Conservation (phyloP, 2,329 filamentous ascomycete species). For the Neurospora sp. region DNA sequence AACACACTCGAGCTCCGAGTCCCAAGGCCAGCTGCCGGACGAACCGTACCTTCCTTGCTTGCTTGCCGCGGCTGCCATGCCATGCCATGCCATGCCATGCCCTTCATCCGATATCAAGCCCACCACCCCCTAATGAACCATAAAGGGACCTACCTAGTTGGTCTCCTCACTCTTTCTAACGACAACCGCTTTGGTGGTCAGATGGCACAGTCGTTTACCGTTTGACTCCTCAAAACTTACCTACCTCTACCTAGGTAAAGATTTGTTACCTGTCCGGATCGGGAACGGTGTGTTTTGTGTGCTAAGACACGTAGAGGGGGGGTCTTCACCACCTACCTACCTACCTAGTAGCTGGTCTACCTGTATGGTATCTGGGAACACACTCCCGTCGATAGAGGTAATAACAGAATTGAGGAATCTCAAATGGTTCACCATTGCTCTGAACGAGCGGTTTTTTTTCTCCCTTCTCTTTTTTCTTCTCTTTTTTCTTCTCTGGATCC, state of each 20-base stretch:
- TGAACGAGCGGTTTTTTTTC: not conserved
- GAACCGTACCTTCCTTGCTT: not conserved
- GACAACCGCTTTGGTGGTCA: not conserved
- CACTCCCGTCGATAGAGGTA: not conserved
- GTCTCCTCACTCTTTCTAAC: not conserved
- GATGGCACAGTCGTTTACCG: not conserved
- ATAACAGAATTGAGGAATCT: not conserved
- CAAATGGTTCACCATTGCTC: not conserved
- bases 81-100: not conserved
- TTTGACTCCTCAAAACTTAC: not conserved
- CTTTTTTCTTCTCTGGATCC: not conserved
- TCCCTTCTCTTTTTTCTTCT: not conserved
- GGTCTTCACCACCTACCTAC: not conserved
- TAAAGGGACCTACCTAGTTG: not conserved
- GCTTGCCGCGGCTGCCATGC: not conserved
- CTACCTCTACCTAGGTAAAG: not conserved
- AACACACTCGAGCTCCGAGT: not conserved
- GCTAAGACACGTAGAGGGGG: not conserved
- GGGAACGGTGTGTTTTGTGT: not conserved
- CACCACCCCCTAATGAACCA: not conserved
- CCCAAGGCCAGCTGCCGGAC: not conserved
- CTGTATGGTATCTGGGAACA: not conserved
- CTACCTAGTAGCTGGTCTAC: not conserved
- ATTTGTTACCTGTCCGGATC: not conserved
- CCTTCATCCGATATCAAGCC: not conserved